These are phyloP conservation scores for Sclerotinia nivalis DNA, from an alignment of 2,329 filamentous ascomycete species.

Conservation along the genomic window DNA sequence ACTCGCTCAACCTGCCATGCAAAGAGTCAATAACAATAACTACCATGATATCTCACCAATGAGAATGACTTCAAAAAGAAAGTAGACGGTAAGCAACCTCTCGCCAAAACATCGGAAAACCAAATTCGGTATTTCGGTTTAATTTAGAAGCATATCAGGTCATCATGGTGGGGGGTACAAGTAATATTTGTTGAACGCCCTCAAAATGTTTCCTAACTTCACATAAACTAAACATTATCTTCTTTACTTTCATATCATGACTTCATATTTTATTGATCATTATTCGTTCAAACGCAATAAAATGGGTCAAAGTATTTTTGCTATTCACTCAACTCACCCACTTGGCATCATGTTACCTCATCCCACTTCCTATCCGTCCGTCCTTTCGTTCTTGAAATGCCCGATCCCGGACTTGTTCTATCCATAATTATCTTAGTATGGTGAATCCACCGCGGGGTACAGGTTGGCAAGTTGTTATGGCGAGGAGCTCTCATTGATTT, in stretches of 20 bases:
- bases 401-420: slow-evolving; percentile 15
- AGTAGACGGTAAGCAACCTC: neutral
- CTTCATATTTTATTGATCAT: neutral
- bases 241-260: neutral
- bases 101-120: neutral
- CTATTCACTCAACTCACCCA: neutral
- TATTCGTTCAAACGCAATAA: neutral
- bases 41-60: neutral
- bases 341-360: neutral
- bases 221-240: neutral
- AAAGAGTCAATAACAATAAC: neutral
- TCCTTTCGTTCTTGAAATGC: neutral
- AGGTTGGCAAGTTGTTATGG: neutral
- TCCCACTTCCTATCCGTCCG: neutral
- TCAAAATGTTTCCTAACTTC: neutral
- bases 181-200: neutral
- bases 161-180: neutral
- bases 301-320: neutral
- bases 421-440: slow-evolving; percentile 10
- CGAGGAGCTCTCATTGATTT: slow-evolving; percentile 10
- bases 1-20: neutral
- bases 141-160: neutral
- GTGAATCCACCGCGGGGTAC: slow-evolving; percentile 18
- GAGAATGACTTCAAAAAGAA: neutral
- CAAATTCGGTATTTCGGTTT: slow-evolving; percentile 2